Percentiles rank a stretch among this genome's conserved stretches.
Conservation (phyloP, 176 grass and related monocot genomes). For the Oryza nivara region DNA sequence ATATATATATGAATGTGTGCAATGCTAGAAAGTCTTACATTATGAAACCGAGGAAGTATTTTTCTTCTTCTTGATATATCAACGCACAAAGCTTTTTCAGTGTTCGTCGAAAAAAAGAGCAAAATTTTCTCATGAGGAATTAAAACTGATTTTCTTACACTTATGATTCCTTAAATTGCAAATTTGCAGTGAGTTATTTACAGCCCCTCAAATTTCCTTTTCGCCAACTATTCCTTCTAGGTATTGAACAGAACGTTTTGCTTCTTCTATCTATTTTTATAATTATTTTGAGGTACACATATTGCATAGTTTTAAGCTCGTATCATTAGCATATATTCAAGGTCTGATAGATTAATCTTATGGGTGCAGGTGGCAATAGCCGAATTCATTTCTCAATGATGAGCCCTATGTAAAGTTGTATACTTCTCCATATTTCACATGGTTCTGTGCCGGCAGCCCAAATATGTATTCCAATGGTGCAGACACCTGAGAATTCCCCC, state of each 20-base stretch:
- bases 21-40: no score
- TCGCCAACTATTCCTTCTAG: no score
- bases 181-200: no score
- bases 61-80: no score
- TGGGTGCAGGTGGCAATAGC: not conserved
- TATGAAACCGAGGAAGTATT: no score
- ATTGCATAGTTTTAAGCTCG: not conserved
- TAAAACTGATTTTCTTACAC: no score
- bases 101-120: no score
- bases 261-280: not conserved
- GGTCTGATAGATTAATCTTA: not conserved
- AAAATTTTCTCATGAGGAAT: no score
- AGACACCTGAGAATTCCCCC: conserved; percentile 19
- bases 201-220: no score
- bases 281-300: not conserved
- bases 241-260: not conserved
- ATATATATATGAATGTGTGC: no score
- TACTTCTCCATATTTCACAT: conserved; percentile 25
- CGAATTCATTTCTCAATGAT: not conserved
- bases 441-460: conserved; percentile 36
- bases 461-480: conserved; percentile 43
- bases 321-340: not conserved
- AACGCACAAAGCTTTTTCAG: no score
- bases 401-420: not conserved
- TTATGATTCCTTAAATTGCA: no score